These are phyloP conservation scores for Lagerstroemia speciosa DNA, from an alignment of 345 rosid species.

Conservation along the genomic window DNA sequence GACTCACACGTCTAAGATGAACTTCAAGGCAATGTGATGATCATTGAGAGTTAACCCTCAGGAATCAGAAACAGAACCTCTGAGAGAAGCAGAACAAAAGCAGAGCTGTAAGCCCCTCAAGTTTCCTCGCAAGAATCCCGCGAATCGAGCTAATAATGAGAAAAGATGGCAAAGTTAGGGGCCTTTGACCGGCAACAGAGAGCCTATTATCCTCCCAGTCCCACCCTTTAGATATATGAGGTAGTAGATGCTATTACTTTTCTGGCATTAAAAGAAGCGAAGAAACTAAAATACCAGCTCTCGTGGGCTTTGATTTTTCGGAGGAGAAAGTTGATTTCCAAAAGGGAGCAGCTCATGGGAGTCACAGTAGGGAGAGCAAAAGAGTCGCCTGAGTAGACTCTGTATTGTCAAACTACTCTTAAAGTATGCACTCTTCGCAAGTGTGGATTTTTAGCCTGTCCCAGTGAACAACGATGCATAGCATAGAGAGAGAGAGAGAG, in stretches of 20 bases:
- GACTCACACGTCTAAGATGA: neutral
- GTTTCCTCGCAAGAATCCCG: slow-evolving; percentile 12
- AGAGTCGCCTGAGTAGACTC: slow-evolving; percentile 20
- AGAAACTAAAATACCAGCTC: slow-evolving; percentile 20
- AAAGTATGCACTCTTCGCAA: slow-evolving; percentile 8
- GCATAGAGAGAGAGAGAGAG: neutral
- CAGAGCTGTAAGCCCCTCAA: slow-evolving; percentile 18
- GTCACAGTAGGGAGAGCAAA: neutral
- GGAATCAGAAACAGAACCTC: too few species aligned
- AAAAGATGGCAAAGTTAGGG: neutral
- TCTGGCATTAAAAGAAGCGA: slow-evolving; percentile 44
- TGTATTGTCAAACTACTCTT: slow-evolving; percentile 5
- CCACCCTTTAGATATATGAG: slow-evolving; percentile 22
- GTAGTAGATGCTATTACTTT: slow-evolving; percentile 15
- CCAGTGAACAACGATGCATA: neutral
- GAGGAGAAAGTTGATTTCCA: neutral
- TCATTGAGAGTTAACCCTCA: neutral
- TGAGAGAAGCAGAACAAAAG: slow-evolving; percentile 17
- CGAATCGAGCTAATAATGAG: slow-evolving; percentile 26
- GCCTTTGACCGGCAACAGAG: neutral
- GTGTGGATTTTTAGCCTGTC: neutral
- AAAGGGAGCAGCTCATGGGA: neutral
- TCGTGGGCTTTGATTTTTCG: slow-evolving; percentile 23
- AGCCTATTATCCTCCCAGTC: slow-evolving; percentile 15
- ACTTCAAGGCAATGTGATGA: neutral